phyloP scores from a whole-genome alignment of 2,329 filamentous ascomycete species.

The Hypoxylon sp. region DNA sequence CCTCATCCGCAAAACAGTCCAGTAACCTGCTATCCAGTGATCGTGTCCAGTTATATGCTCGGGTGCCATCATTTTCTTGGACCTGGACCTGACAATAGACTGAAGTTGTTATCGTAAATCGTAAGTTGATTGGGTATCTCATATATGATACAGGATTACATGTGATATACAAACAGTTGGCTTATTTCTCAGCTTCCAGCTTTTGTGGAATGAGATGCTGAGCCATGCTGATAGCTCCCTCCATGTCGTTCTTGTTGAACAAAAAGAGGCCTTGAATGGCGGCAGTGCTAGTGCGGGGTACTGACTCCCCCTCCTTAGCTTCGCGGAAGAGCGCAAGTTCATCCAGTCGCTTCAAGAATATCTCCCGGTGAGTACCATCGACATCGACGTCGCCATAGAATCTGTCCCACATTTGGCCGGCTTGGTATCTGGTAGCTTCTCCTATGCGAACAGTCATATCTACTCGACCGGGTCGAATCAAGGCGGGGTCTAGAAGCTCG shows the following conservation, averaged over 20 bases:
- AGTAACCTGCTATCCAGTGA: too few species aligned
- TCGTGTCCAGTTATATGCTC: too few species aligned
- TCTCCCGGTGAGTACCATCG: constrained; percentile 66
- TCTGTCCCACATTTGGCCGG: constrained; percentile 87
- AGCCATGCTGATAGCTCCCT: constrained; percentile 84
- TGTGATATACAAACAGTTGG: constrained; percentile 23
- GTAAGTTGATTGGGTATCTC: constrained; percentile 35
- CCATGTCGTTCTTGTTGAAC: constrained; percentile 91
- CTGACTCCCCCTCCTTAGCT: constrained; percentile 56
- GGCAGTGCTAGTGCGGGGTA: constrained; percentile 78
- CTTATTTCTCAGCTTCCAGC: constrained; percentile 57
- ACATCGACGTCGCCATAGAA: constrained; percentile 88
- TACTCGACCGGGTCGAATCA: constrained; percentile 90
- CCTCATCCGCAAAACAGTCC: too few species aligned
- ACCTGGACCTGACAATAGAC: neutral
- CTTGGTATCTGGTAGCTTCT: constrained; percentile 86
- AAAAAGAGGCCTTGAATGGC: constrained; percentile 93
- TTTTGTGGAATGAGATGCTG: constrained; percentile 69
- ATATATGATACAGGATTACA: constrained; percentile 33
- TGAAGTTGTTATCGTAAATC: neutral
- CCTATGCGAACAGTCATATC: constrained; percentile 93
- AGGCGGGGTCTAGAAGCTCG: constrained; percentile 84
- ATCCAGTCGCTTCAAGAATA: constrained; percentile 76
- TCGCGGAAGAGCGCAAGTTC: constrained; percentile 75
- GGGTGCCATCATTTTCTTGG: neutral